Conservation (phyloP, 768 basidiomycete species). For the Podaxis rugospora region DNA sequence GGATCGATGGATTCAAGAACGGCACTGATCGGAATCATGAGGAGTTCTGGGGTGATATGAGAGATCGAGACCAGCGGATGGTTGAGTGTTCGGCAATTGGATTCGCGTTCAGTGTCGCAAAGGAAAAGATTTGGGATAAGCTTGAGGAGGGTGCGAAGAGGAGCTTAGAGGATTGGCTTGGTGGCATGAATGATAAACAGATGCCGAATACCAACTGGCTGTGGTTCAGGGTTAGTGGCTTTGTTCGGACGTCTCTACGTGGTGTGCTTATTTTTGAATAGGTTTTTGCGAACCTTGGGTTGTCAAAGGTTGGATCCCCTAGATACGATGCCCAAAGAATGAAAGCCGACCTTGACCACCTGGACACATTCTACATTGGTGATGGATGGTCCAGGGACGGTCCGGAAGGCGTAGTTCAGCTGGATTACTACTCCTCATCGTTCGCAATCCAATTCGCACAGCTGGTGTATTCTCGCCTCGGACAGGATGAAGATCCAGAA, state of each 20-base stretch:
- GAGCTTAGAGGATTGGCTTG: constrained; percentile 63
- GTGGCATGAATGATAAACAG: constrained; percentile 75
- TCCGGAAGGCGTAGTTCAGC: constrained; percentile 71
- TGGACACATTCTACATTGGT: constrained; percentile 76
- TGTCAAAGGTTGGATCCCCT: constrained; percentile 56
- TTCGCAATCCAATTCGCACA: constrained; percentile 79
- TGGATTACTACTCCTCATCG: constrained; percentile 76
- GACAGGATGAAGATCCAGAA: constrained; percentile 55
- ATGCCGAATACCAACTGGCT: constrained; percentile 86
- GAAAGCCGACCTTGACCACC: constrained; percentile 70
- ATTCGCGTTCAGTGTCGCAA: constrained; percentile 62
- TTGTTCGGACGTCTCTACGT: not conserved
- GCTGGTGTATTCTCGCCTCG: constrained; percentile 65
- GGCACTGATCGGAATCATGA: constrained; percentile 63
- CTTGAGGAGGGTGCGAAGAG: constrained; percentile 47
- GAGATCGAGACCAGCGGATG: constrained; percentile 76
- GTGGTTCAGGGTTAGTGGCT: constrained; percentile 62
- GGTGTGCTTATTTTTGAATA: constrained; percentile 17
- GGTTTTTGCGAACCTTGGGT: constrained; percentile 74
- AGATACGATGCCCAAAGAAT: constrained; percentile 56
- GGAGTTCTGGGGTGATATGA: constrained; percentile 77
- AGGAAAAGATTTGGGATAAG: constrained; percentile 61
- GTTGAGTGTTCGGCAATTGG: constrained; percentile 78
- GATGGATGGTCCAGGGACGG: constrained; percentile 78
- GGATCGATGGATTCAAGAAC: constrained; percentile 60